Conservation (phyloP, 768 basidiomycete genomes). For the Cytidiella melzeri region DNA sequence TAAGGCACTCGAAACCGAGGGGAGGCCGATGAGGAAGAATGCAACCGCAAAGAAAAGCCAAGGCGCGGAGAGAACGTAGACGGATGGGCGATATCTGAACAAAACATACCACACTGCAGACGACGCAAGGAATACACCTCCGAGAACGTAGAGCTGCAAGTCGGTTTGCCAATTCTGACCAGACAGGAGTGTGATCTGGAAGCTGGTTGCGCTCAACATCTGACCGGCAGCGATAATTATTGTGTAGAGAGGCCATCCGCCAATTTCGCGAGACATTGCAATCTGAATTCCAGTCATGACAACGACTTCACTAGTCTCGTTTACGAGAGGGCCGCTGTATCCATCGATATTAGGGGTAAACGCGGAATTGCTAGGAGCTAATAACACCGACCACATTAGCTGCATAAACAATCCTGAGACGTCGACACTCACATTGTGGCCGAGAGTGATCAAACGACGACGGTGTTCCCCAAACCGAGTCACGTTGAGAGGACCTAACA, state of each 20-base stretch:
- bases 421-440: conserved; percentile 64
- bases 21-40: conserved; percentile 88
- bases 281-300: conserved; percentile 85
- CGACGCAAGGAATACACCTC: conserved; percentile 79
- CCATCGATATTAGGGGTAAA: conserved; percentile 41
- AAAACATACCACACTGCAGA: conserved; percentile 86
- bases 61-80: conserved; percentile 79
- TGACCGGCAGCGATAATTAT: conserved; percentile 85
- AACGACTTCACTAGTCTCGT: conserved; percentile 41
- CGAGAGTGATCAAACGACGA: conserved; percentile 57
- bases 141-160: conserved; percentile 85
- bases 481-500: conserved; percentile 69
- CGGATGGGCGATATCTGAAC: conserved; percentile 83
- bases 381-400: no score
- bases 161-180: conserved; percentile 81
- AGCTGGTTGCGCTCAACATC: conserved; percentile 89
- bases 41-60: conserved; percentile 91
- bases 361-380: conserved; percentile 42
- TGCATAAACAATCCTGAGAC: no score
- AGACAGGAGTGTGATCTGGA: conserved; percentile 88
- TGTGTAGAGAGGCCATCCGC: conserved; percentile 88
- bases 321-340: conserved; percentile 38
- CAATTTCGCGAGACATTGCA: conserved; percentile 71
- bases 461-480: conserved; percentile 73
- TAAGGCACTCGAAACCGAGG: conserved; percentile 61